phyloP scores from a whole-genome alignment of 176 grass and related monocot species.

The Musa troglodytarum region DNA sequence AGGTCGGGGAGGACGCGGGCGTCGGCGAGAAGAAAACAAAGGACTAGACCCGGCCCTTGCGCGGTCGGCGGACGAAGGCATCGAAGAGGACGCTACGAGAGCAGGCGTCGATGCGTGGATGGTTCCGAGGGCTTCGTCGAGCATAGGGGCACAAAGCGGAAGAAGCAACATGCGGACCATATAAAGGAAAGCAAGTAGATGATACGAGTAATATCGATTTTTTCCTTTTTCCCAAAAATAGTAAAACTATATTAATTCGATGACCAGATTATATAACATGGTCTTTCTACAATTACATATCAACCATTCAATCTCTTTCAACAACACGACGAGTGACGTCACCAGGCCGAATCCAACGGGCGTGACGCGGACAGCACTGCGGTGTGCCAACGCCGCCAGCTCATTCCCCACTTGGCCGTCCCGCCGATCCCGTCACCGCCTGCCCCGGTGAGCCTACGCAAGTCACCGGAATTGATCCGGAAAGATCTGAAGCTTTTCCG shows the following conservation, averaged over 20 bases:
- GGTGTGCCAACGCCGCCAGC: slow-evolving; percentile 14
- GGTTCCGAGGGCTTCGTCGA: slow-evolving; percentile 50
- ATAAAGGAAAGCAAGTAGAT: too few species aligned
- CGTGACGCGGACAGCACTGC: slow-evolving; percentile 9
- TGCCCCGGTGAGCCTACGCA: background rate
- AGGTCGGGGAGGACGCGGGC: slow-evolving; percentile 53
- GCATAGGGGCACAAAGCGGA: slow-evolving; percentile 44
- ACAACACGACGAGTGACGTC: background rate
- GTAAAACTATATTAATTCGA: too few species aligned
- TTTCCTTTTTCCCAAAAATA: too few species aligned
- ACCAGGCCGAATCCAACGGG: background rate
- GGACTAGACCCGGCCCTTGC: slow-evolving; percentile 46
- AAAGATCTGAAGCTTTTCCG: background rate
- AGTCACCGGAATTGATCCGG: background rate
- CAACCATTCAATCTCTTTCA: too few species aligned
- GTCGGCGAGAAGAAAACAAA: slow-evolving; percentile 51
- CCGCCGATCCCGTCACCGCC: background rate
- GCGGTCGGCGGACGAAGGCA: slow-evolving; percentile 53
- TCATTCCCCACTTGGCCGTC: background rate
- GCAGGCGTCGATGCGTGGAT: slow-evolving; percentile 63
- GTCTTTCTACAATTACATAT: too few species aligned
- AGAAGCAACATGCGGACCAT: slow-evolving; percentile 19
- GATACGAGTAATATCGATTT: too few species aligned
- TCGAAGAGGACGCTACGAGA: slow-evolving; percentile 79
- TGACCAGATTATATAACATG: too few species aligned